Evolutionary conservation across 148 eudicot genomes (phyloP).

Genomic region (Salicornia ramosissima): DNA sequence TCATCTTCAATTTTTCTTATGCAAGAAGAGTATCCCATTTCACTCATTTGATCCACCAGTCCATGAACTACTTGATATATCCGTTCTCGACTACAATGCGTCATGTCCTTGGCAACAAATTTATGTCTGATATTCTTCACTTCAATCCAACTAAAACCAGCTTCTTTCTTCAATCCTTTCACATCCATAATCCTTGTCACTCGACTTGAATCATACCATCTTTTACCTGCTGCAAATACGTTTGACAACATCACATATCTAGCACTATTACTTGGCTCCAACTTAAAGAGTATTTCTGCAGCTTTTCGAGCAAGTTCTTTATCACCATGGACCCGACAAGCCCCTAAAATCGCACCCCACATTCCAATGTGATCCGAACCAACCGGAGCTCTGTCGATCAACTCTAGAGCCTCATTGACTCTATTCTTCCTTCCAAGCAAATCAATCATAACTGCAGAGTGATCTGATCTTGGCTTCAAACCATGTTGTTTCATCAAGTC

Average conservation of each 20-base stretch:
- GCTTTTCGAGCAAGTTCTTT: slow-evolving; percentile 48
- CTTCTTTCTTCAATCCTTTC: slow-evolving; percentile 41
- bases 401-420: slow-evolving; percentile 49
- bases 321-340: slow-evolving; percentile 63
- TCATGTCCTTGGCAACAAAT: slow-evolving; percentile 50
- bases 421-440: slow-evolving; percentile 67
- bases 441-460: slow-evolving; percentile 58
- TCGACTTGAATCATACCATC: slow-evolving; percentile 50
- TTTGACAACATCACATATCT: slow-evolving; percentile 71
- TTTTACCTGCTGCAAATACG: slow-evolving; percentile 50
- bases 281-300: slow-evolving; percentile 40
- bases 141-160: slow-evolving; percentile 76
- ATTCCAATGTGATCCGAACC: slow-evolving; percentile 46
- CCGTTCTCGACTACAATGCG: slow-evolving; percentile 25
- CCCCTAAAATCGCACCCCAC: slow-evolving; percentile 65
- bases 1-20: slow-evolving; percentile 19
- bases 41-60: slow-evolving; percentile 51
- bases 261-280: slow-evolving; percentile 61
- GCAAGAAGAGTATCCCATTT: slow-evolving; percentile 27
- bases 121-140: slow-evolving; percentile 42
- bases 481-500: slow-evolving; percentile 42
- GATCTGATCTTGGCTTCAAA: slow-evolving; percentile 45
- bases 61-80: slow-evolving; percentile 43
- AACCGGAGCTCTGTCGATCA: slow-evolving; percentile 42
- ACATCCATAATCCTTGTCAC: slow-evolving; percentile 49